phyloP scores from a whole-genome alignment of 305 asterid genomes.

The Fraxinus latifolia region DNA sequence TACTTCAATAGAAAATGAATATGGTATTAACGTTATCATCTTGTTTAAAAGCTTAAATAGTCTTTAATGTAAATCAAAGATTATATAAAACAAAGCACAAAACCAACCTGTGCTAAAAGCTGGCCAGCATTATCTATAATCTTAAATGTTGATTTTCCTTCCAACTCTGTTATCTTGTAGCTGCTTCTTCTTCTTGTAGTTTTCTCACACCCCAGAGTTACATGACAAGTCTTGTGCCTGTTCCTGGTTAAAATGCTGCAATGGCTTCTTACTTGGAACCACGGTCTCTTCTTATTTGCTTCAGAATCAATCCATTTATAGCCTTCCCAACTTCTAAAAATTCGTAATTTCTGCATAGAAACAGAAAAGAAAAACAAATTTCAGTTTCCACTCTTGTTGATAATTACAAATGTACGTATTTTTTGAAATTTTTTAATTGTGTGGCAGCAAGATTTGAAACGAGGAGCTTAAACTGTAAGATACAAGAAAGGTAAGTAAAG shows the following conservation, averaged over 20 bases:
- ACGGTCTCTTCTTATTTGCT: conserved; percentile 39
- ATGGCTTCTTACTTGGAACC: conserved; percentile 61
- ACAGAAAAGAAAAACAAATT: no score
- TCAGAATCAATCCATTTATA: conserved; percentile 45
- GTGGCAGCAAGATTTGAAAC: no score
- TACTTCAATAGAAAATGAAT: no score
- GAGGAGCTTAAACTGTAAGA: neutral
- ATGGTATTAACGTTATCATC: no score
- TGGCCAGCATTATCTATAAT: conserved; percentile 49
- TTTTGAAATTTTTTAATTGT: no score
- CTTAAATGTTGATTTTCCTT: conserved; percentile 47
- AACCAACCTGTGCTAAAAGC: conserved; percentile 48
- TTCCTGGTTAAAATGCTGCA: conserved; percentile 25
- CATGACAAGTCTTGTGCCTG: conserved; percentile 28
- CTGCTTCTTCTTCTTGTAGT: conserved; percentile 17
- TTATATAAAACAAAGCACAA: neutral
- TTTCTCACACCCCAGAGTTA: conserved; percentile 33
- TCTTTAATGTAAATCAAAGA: no score
- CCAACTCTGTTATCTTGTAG: conserved; percentile 43
- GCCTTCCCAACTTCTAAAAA: conserved; percentile 65
- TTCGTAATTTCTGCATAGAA: conserved; percentile 39
- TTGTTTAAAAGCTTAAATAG: neutral
- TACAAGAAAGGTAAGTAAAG: neutral
- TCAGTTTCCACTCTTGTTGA: no score
- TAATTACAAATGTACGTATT: no score